Base-by-base conservation (phyloP, 352 stramenopile species). In the Phytophthora pini region DNA sequence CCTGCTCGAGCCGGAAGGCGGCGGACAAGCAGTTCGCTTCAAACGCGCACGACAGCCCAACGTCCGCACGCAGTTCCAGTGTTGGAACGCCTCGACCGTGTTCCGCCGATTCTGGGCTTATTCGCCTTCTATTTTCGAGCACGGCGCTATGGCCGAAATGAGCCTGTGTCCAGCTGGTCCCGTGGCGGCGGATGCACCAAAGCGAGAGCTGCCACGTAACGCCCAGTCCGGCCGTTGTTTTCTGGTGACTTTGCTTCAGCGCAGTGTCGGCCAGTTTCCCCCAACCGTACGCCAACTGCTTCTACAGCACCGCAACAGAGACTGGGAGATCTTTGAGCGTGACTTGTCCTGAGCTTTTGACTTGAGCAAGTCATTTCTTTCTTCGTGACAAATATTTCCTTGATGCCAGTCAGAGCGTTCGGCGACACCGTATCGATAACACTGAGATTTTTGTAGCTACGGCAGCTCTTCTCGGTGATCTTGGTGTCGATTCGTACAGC, bases 51-150 rank as follows among this genome's bases (percentile, higher is more conserved):
- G 51, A 45, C 50, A 48, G 44, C 36, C 11, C 32, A 63, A 57
- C 64, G 49, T 45, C 46, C 38, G 59, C 45, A 65, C 57, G 60
- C 61, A 59, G 49, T 46, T 32, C 50, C 44, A 47, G 50, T 50
- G 43, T 61, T 60, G 62, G 65, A 72, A 68, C 65, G 60, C 50
- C 52, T 61, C 59, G 22, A 26, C 39, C 51, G 38, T 43, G 53
- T 68, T 72, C 65, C 52, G 47, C 53, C 47, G 48, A 48, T 63
- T 70, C 61, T 45, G 20, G 52, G 32, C 48, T 31, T 45, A 57
- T 70, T 70, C 41, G 48, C 32, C 50, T 69, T 70, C 64, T 72
- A 68, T 68, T 68, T 72, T 64, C 51, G 50, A 60, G 26, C 49
- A 27, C 49, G 20, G 60, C 27, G 59, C 51, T 67, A 49, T 54